Conservation (phyloP, 2,329 filamentous ascomycete species). For the Pseudodiploospora longispora region DNA sequence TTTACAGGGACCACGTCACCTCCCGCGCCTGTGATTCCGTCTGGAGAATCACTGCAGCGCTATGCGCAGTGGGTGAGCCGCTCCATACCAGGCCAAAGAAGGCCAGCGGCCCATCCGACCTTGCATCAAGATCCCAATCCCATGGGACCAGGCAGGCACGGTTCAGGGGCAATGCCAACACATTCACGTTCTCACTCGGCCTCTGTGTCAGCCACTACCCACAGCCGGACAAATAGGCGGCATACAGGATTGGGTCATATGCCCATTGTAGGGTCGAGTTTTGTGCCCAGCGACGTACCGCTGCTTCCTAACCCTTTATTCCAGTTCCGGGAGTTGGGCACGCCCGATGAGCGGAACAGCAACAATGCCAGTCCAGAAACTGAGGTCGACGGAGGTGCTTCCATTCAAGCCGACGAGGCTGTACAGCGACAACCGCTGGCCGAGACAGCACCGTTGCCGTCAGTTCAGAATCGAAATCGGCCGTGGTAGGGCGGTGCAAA, state of each 20-base stretch:
- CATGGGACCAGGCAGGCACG: neutral
- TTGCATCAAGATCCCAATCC: constrained; percentile 1
- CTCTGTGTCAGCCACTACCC: neutral
- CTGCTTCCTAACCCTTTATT: neutral
- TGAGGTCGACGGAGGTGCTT: neutral
- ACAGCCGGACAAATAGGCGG: neutral
- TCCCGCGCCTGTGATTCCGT: constrained; percentile 3
- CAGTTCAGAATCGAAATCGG: constrained; percentile 1
- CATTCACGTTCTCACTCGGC: neutral
- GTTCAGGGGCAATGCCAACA: neutral
- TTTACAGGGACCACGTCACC: neutral
- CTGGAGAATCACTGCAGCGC: neutral
- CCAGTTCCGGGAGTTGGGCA: neutral
- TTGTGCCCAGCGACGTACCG: neutral
- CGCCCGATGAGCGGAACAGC: neutral
- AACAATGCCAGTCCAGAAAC: neutral
- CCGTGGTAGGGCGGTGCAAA: constrained; percentile 2
- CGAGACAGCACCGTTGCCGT: neutral
- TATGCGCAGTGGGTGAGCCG: constrained; percentile 2
- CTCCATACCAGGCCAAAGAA: neutral
- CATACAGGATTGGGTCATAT: too few species aligned
- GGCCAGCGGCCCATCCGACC: neutral
- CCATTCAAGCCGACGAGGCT: neutral
- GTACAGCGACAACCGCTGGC: too few species aligned
- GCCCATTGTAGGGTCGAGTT: too few species aligned